Evolutionary conservation across 345 rosid species (phyloP).

Genomic region (Clausena lansium): DNA sequence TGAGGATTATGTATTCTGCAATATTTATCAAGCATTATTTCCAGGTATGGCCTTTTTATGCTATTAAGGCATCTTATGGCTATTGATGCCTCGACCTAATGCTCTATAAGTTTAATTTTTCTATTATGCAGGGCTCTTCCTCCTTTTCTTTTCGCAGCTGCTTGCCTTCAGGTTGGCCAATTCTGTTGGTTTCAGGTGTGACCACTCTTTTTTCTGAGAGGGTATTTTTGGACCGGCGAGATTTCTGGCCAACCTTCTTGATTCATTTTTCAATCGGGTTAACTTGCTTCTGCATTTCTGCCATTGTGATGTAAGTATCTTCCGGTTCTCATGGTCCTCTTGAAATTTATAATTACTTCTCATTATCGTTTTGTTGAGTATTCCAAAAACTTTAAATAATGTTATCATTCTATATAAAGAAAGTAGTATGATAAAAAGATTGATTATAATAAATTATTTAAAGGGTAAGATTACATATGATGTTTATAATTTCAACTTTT

Average conservation of each 20-base stretch:
- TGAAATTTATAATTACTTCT: background rate
- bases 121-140: conserved; percentile 44
- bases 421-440: background rate
- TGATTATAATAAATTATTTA: background rate
- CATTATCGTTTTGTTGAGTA: background rate
- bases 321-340: conserved; percentile 1
- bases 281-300: conserved; percentile 47
- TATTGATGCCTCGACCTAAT: conserved; percentile 4
- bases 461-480: background rate
- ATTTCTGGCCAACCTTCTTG: conserved; percentile 52
- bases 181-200: conserved; percentile 54
- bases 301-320: conserved; percentile 59
- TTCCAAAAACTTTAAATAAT: background rate
- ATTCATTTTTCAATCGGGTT: conserved; percentile 49
- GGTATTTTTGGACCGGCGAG: conserved; percentile 47
- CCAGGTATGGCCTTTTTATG: conserved; percentile 44
- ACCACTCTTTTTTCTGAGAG: conserved; percentile 60
- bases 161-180: conserved; percentile 74
- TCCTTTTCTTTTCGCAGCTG: conserved; percentile 60
- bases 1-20: conserved; percentile 77
- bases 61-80: conserved; percentile 12
- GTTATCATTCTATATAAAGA: background rate
- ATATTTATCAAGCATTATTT: conserved; percentile 67
- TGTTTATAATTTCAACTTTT: background rate
- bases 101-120: background rate